A percentile compares a stretch with the other conserved stretches of the same genome.
These are phyloP conservation scores for Termitomyces sp. DNA, from an alignment of 768 basidiomycete species.

Conservation along the genomic window DNA sequence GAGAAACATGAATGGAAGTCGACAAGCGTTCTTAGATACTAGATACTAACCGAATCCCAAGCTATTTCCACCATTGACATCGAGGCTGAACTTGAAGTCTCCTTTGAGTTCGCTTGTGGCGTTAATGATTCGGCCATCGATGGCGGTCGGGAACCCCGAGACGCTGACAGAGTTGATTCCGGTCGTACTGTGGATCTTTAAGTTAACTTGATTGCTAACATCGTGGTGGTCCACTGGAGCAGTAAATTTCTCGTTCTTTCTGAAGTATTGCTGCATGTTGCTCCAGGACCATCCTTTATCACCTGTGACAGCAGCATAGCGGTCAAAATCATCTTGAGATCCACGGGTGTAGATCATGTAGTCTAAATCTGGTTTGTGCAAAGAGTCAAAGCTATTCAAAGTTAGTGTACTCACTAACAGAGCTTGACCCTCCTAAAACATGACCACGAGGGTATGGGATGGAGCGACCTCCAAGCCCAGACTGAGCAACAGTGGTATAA, in stretches of 20 bases:
- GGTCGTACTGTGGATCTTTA: constrained; percentile 22
- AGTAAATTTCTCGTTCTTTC: constrained; percentile 23
- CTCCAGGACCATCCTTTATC: constrained; percentile 32
- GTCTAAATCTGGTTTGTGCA: neutral
- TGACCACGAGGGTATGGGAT: constrained; percentile 9
- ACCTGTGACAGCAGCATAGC: constrained; percentile 22
- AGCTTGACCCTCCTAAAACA: constrained; percentile 6
- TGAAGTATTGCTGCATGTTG: constrained; percentile 21
- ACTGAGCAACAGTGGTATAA: constrained; percentile 6
- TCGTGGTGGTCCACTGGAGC: constrained; percentile 21
- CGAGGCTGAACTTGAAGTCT: constrained; percentile 17
- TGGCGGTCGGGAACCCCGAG: constrained; percentile 17
- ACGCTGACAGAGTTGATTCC: constrained; percentile 22
- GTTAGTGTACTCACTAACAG: constrained; percentile 3
- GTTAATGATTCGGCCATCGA: constrained; percentile 22
- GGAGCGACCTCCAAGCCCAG: constrained; percentile 4
- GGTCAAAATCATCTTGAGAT: constrained; percentile 24
- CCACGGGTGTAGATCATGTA: neutral
- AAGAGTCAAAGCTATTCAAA: neutral
- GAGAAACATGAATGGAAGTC: neutral
- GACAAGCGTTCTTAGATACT: neutral
- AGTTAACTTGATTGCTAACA: constrained; percentile 24
- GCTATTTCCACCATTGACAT: constrained; percentile 19
- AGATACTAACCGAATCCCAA: constrained; percentile 12
- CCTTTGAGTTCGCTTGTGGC: constrained; percentile 20